Evolutionary conservation across 345 rosid genomes (phyloP).

Genomic region (Ceriops zippeliana): DNA sequence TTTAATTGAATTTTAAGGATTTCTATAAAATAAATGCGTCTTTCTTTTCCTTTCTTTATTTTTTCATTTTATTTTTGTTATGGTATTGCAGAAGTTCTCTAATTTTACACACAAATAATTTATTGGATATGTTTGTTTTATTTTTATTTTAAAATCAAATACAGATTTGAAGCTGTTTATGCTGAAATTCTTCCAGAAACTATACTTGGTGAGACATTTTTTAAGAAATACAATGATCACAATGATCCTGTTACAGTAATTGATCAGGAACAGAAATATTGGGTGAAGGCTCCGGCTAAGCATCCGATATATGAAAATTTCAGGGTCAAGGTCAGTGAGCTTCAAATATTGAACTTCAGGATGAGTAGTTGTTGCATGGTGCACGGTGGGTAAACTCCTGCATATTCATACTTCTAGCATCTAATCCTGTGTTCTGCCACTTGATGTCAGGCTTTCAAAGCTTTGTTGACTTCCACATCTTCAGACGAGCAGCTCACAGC

Average conservation of each 20-base stretch:
- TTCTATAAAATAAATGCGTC: too few species aligned
- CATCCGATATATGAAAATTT: conserved; percentile 93
- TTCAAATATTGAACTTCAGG: too few species aligned
- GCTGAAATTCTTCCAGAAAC: conserved; percentile 67
- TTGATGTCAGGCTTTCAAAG: conserved; percentile 75
- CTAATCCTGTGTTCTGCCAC: neutral
- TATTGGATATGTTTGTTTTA: neutral
- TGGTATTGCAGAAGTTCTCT: neutral
- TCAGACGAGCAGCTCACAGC: conserved; percentile 91
- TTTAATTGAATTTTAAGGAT: too few species aligned
- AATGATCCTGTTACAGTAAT: conserved; percentile 85
- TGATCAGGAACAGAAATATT: conserved; percentile 61
- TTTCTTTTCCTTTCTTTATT: too few species aligned
- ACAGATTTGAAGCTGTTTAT: conserved; percentile 84
- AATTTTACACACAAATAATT: neutral
- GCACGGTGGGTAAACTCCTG: too few species aligned
- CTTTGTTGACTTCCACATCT: conserved; percentile 67
- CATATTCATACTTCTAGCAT: neutral
- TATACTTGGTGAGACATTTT: conserved; percentile 64
- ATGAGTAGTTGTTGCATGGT: neutral
- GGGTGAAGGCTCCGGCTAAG: conserved; percentile 67
- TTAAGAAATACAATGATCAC: conserved; percentile 61
- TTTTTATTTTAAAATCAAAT: neutral
- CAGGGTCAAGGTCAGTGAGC: conserved; percentile 71
- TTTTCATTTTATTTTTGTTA: neutral